Base-by-base conservation (phyloP, 352 stramenopile species). In the Phytophthora sojae region DNA sequence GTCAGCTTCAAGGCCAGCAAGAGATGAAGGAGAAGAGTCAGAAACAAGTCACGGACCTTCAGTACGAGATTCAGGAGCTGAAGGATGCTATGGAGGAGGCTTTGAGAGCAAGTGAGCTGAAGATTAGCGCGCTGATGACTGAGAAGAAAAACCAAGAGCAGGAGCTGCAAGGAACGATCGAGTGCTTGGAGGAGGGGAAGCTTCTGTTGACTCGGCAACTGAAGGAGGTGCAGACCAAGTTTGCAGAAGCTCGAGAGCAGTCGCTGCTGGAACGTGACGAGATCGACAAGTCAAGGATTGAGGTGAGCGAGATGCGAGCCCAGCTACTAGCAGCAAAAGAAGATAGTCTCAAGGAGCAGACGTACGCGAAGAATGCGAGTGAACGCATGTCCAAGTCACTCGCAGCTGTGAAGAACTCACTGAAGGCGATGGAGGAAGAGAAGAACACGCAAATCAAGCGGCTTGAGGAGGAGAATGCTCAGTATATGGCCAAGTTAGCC, bases 371-470 rank as follows among this genome's bases (percentile, higher is more conserved):
- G 44, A 73, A 30, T 19, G 64, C 79, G 0, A 88, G 82, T 35
- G 83, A 93, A 11, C 75, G 88, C 26, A 88, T 90, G 64, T 83
- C 83, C 0, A 83, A 83, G n/a, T 80, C 86, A 3, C 29, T 95
- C 0, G 19, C 66, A 3, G 79, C 82, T 0, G 86, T 94, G 29
- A 93, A 92, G 51, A 67, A 61, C 6, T 90, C 88, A 0, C 55
- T 94, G 21, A 80, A 86, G 25, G 65, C 71, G 0, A 76, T 92
- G 71, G 88, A 93, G 56, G 73, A 87, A n/a, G 84, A 93, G 32
- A 93, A 93, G 57, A 84, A 80, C 23, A 32, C 69, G 21, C 72
- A 77, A 0, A 86, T 93, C 23, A 63, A 77, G 51, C 80, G 79
- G 5, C 64, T 91, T 0, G 80, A 91, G 12, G 80, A 79, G 6